Evolutionary conservation across 2,329 filamentous ascomycete genomes (phyloP).

Genomic region (Calonectria pseudoreteaudii): DNA sequence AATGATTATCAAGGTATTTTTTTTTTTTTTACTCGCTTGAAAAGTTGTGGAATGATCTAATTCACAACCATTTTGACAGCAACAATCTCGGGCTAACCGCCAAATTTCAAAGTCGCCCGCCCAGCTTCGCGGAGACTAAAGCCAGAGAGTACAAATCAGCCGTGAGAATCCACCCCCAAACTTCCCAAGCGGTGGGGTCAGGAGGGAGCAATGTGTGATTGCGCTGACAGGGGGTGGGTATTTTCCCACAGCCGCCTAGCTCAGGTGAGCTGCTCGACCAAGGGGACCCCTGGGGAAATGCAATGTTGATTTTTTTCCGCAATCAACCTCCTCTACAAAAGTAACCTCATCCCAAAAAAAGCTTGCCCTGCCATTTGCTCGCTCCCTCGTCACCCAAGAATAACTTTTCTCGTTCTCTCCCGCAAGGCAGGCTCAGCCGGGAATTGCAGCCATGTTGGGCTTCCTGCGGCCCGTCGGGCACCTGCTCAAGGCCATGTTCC

Average conservation of each 20-base stretch:
- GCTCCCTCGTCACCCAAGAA: background rate
- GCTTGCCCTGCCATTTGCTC: background rate
- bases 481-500: conserved; percentile 3
- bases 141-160: background rate
- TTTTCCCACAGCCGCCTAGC: conserved; percentile 2
- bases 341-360: background rate
- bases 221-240: background rate
- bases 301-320: background rate
- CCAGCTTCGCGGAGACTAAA: background rate
- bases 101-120: background rate
- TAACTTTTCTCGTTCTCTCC: background rate
- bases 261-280: background rate
- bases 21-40: background rate
- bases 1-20: background rate
- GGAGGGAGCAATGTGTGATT: background rate
- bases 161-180: background rate
- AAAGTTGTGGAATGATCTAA: background rate
- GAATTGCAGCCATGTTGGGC: background rate
- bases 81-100: background rate
- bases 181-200: background rate
- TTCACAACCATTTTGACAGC: background rate
- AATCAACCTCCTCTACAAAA: background rate
- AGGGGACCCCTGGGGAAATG: background rate
- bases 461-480: background rate
- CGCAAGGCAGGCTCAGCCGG: background rate